Base-by-base conservation (phyloP, 2,329 filamentous ascomycete genomes). In the Aspergillus ibericus region DNA sequence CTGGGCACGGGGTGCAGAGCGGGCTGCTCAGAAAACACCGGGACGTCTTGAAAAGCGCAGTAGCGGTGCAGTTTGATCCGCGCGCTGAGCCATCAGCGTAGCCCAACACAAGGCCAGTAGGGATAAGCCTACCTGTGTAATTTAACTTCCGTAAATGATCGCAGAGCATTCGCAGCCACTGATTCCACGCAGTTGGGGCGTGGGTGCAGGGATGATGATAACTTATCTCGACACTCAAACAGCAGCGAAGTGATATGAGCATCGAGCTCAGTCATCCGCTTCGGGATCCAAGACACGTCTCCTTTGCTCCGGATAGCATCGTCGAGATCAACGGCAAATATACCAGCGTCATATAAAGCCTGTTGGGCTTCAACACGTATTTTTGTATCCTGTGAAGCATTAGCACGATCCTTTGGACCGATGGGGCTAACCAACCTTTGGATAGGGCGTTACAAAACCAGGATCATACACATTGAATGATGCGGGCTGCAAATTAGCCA, bases 61-160 rank as follows among this genome's bases (percentile, higher is more conserved):
- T 70, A 67, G 15, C 70, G 65, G 53, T 72, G 68, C 6, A 68
- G 49, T 59, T 71, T 72, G 34, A 72, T 69, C 15, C 66, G 62
- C 16, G 70, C 68, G 29, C 69, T 72, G 27, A 12, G 29, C 16
- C 1, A 27, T 55, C 6, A 48, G 55, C 25, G 32, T 27, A 12
- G 5, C 4, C 2, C 1, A 32, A 25, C 42, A 13, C 15, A 20
- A 5, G 4, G 15, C n/a, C n/a, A n/a, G n/a, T n/a, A n/a, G 29
- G 4, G n/a, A 7, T 15, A 29, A 22, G 27, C 46, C 18, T 58
- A 65, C 64, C 59, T 65, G 36, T 63, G 62, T 48, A 73, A 54
- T 44, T 71, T 71, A 29, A 72, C 70, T 38, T 69, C 66, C 1
- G 68, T 62, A 55, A 70, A 68, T 9, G 56, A 59, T 9, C 61